phyloP scores from a whole-genome alignment of 345 rosid genomes.

The Brassica rapa region DNA sequence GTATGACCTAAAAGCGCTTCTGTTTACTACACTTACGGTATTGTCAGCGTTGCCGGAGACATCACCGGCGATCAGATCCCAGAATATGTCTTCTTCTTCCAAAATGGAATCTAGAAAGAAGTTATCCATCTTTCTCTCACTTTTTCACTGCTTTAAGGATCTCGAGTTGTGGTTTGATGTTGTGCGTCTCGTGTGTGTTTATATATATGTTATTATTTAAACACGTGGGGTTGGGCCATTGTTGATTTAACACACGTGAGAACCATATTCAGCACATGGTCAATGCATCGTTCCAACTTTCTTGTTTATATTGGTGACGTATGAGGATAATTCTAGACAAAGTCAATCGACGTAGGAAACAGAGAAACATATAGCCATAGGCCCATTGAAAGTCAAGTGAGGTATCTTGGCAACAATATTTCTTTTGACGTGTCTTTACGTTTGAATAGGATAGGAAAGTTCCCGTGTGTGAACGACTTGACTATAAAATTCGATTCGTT shows the following conservation, averaged over 20 bases:
- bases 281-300: neutral
- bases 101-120: slow-evolving; percentile 28
- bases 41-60: slow-evolving; percentile 2
- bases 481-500: neutral
- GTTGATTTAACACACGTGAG: slow-evolving; percentile 14
- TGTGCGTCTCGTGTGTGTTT: neutral
- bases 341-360: neutral
- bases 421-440: neutral
- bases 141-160: neutral
- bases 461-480: neutral
- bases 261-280: neutral
- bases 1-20: slow-evolving; percentile 54
- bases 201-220: slow-evolving; percentile 22
- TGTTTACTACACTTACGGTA: slow-evolving; percentile 8
- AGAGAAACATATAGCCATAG: neutral
- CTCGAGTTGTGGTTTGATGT: slow-evolving; percentile 7
- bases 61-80: slow-evolving; percentile 33
- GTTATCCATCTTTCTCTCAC: slow-evolving; percentile 18
- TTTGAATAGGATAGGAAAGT: neutral
- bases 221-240: slow-evolving; percentile 5
- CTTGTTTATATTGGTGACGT: too few relatives aligned
- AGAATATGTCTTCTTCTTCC: slow-evolving; percentile 32
- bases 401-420: neutral
- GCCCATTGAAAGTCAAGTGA: neutral
- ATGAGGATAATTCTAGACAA: neutral